These are phyloP conservation scores for Aspergillus tamarii DNA, from an alignment of 2,329 filamentous ascomycete species.

Conservation along the genomic window DNA sequence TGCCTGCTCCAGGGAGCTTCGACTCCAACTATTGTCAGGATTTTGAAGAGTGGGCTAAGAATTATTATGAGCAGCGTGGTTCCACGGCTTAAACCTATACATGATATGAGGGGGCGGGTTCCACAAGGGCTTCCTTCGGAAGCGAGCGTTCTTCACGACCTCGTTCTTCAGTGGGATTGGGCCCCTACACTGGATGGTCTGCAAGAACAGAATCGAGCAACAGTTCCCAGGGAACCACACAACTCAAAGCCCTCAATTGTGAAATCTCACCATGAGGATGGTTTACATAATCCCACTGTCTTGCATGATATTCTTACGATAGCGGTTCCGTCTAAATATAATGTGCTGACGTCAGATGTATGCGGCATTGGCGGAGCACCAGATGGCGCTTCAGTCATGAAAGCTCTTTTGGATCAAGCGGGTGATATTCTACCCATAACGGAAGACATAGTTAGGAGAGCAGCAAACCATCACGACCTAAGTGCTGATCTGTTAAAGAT, in stretches of 20 bases:
- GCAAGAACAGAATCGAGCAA: background rate
- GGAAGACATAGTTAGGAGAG: background rate
- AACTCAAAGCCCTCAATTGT: accelerated
- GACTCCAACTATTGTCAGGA: background rate
- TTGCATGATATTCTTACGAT: background rate
- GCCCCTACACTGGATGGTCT: background rate
- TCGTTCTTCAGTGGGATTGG: background rate
- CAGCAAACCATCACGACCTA: background rate
- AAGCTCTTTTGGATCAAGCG: background rate
- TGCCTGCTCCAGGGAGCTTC: background rate
- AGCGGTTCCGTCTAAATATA: background rate
- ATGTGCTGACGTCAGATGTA: background rate
- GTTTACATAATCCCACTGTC: background rate
- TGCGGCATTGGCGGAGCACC: background rate
- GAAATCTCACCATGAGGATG: background rate
- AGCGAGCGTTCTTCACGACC: background rate
- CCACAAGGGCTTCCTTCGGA: background rate
- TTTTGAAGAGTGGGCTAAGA: background rate
- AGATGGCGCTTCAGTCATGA: background rate
- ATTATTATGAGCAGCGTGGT: background rate
- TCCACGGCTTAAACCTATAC: background rate
- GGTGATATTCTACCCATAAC: background rate
- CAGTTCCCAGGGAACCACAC: accelerated
- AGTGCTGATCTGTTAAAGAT: accelerated
- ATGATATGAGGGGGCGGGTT: accelerated